Evolutionary conservation across 2,329 filamentous ascomycete species (phyloP), one percentile per base, ranked within the genome.

Genomic region (Cercospora zeina): DNA sequence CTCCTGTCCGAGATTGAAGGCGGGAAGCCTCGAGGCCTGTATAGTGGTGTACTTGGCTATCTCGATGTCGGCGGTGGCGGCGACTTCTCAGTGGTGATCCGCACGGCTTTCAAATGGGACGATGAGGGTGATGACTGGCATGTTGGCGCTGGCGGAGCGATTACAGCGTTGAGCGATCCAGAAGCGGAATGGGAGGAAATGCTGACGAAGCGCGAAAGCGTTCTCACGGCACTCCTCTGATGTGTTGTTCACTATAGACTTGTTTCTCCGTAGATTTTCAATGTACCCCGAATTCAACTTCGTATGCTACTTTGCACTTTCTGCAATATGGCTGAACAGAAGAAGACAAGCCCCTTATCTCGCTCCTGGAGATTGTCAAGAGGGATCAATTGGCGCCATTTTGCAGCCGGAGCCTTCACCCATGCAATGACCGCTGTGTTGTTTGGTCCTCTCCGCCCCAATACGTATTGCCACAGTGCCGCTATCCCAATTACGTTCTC

Each of bases 51-150:
- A 1, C 83, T 97, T 54, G 93, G 93, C 0, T 97, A 96, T 76
- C 84, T 96, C 74, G 93, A 96, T 70, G 87, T 91, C 6, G 87
- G 89, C 0, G 93, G 93, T 0, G 85, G 85, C 6, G 92, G 91
- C 0, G 93, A 96, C 75, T 97, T 93, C 82, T 95, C 89, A 67
- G 95, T 97, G 16, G 87, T 92, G 1, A 97, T 97, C 65, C 83
- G 93, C 24, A 93, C 88, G 53, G 84, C 93, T 70, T 92, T 93
- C 69, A 80, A 82, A 42, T 90, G 86, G 84, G 86, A 88, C 64
- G 84, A 87, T 62, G 87, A 89, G 72, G 58, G 65, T 51, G 67
- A 77, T 51, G 79, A 77, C 19, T 97, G 93, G 93, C 85, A 85
- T 42, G 86, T 97, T 37, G 93, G 93, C 4, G 93, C 93, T 5